Evolutionary conservation across 2,329 filamentous ascomycete species (phyloP), one percentile per base, ranked within the genome.

Genomic region (Colletotrichum endophyticum): DNA sequence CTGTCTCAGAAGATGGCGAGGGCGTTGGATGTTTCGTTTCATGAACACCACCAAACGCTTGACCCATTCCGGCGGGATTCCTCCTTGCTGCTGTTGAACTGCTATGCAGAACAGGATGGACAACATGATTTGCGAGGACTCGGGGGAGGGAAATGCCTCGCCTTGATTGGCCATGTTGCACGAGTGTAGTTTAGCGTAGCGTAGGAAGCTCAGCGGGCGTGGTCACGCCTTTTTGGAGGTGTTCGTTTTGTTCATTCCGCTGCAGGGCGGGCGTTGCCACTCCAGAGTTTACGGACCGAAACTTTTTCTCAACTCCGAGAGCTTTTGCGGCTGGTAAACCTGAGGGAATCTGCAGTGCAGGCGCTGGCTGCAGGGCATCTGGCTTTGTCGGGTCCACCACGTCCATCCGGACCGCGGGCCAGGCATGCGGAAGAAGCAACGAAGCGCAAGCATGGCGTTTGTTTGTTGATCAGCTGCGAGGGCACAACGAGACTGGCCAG

Each of bases 21-120:
- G 73, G 73, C 70, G 73, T 68, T 73, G 73, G 22, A 34, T 73
- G 70, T 76, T 73, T 76, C 70, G 70, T 76, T 76, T 73, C 73
- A 76, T 64, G 34, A 76, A 27, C 70, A 66, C 25, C 63, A 56
- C 56, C 32, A 19, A 64, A 66, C 73, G 70, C 73, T 73, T 73
- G 49, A 25, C 73, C 70, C 16, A n/a, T 73, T 76, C 36, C 70
- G 70, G 71, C 44, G 34, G 27, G 9, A 63, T 62, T 22, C 15
- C 44, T 53, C 44, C 32, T 72, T 36, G 16, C 19, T 72, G 63
- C 73, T 69, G 64, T 49, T 76, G 64, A 76, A 32, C 57, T 69
- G 73, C 11, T 73, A 69, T 76, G 70, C 36, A 25, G 27, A 11
- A 39, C 32, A 27, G 44, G 27, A 61, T 64, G 57, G 64, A n/a